Evolutionary conservation across 208 protist species (phyloP).

Genomic region (Strigomonas culicis): DNA sequence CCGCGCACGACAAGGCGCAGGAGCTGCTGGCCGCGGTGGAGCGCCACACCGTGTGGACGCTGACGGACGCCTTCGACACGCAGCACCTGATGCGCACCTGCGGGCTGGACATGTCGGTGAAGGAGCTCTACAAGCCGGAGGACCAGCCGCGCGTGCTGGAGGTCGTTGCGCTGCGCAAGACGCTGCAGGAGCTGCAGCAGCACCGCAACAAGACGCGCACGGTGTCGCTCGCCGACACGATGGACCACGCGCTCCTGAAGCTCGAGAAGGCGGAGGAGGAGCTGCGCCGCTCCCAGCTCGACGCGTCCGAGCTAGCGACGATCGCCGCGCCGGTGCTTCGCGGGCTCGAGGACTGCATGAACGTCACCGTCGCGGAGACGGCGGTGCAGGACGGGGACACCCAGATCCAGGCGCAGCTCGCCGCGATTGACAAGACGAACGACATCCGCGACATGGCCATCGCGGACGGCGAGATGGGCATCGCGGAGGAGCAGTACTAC

Average conservation of each 20-base stretch:
- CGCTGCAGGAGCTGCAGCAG: slow-evolving; percentile 60
- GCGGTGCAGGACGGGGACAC: slow-evolving; percentile 55
- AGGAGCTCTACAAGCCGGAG: slow-evolving; percentile 75
- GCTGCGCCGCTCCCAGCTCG: slow-evolving; percentile 31
- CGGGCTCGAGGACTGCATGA: slow-evolving; percentile 68
- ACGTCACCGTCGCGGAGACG: slow-evolving; percentile 57
- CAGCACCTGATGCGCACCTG: slow-evolving; percentile 55
- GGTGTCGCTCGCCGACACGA: slow-evolving; percentile 57
- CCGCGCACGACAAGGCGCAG: slow-evolving; percentile 65
- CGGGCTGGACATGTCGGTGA: slow-evolving; percentile 50
- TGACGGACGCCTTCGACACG: slow-evolving; percentile 66
- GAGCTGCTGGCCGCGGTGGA: slow-evolving; percentile 68
- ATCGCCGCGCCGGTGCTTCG: slow-evolving; percentile 50
- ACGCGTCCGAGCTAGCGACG: slow-evolving; percentile 58
- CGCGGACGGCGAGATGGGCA: slow-evolving; percentile 70
- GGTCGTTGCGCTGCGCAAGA: slow-evolving; percentile 56
- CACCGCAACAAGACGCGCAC: slow-evolving; percentile 74
- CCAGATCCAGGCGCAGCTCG: slow-evolving; percentile 55
- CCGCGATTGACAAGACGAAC: slow-evolving; percentile 52
- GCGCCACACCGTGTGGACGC: slow-evolving; percentile 58
- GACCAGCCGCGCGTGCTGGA: slow-evolving; percentile 77
- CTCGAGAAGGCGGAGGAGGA: slow-evolving; percentile 69
- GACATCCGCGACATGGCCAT: slow-evolving; percentile 70
- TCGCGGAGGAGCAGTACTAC: slow-evolving; percentile 75
- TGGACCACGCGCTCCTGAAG: slow-evolving; percentile 65